A percentile compares a stretch with the other conserved stretches of the same genome.
Conservation (phyloP, 169 alveolate species). For the Cryptosporidium ryanae region DNA sequence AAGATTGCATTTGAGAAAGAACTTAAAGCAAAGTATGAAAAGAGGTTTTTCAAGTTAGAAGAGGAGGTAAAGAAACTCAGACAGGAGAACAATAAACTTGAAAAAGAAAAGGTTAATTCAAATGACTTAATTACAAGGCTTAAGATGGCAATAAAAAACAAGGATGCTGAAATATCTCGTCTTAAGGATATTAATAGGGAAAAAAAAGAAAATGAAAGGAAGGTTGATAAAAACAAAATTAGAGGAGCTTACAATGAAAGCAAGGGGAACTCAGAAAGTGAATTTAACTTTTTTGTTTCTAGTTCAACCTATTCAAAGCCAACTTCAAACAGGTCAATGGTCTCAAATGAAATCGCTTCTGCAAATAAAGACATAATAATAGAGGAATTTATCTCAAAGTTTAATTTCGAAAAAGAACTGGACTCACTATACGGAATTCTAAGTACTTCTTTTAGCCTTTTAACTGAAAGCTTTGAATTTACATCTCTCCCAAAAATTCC, state of each 20-base stretch:
- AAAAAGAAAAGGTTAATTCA: constrained; percentile 19
- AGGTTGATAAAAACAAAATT: background rate
- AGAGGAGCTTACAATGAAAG: background rate
- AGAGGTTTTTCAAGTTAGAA: constrained; percentile 25
- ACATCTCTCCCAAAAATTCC: constrained; percentile 51
- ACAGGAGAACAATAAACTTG: constrained; percentile 28
- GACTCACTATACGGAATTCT: constrained; percentile 48
- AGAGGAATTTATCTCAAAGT: constrained; percentile 5
- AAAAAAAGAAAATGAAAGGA: constrained; percentile 26
- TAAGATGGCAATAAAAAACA: constrained; percentile 52
- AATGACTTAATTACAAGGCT: constrained; percentile 35
- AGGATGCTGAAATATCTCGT: constrained; percentile 45
- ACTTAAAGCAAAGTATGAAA: constrained; percentile 30
- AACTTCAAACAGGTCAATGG: constrained; percentile 26
- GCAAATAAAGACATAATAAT: constrained; percentile 15
- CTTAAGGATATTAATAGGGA: constrained; percentile 39
- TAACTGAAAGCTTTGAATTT: constrained; percentile 6
- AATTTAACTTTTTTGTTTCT: background rate
- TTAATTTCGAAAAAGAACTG: constrained; percentile 63
- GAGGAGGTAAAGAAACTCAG: constrained; percentile 25
- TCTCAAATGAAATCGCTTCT: constrained; percentile 15
- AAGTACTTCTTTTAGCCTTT: constrained; percentile 45
- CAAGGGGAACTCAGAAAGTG: background rate
- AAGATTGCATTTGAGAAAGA: constrained; percentile 38
- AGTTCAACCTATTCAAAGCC: constrained; percentile 26